A percentile compares a stretch with the other conserved stretches of the same genome.
phyloP scores from a whole-genome alignment of 176 grass and related monocot genomes.

The Musa beccarii region DNA sequence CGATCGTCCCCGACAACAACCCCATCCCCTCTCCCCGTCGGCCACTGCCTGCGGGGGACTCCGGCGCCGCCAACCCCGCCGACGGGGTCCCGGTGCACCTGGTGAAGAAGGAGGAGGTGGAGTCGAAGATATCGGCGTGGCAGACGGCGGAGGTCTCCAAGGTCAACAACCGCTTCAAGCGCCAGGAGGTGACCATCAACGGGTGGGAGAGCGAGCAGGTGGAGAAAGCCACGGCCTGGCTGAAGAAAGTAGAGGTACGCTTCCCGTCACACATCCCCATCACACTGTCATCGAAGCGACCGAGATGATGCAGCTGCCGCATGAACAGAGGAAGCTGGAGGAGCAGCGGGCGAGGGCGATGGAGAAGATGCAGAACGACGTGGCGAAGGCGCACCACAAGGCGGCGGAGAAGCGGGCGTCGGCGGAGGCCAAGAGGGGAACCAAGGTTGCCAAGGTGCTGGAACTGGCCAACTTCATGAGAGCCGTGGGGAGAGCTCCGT shows the following conservation, averaged over 20 bases:
- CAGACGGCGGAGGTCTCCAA: constrained; percentile 79
- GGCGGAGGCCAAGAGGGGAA: constrained; percentile 75
- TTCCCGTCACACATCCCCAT: not conserved
- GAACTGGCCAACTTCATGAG: constrained; percentile 87
- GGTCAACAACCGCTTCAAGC: constrained; percentile 88
- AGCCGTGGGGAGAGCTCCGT: constrained; percentile 74
- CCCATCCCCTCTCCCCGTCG: constrained; percentile 54
- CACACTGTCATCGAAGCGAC: not conserved
- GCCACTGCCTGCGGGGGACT: not conserved
- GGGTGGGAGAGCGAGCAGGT: constrained; percentile 74
- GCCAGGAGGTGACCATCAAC: constrained; percentile 86
- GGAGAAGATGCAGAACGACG: constrained; percentile 92
- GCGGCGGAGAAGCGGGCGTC: constrained; percentile 93
- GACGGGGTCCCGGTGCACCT: constrained; percentile 39
- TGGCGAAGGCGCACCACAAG: constrained; percentile 68
- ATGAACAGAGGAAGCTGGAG: constrained; percentile 66
- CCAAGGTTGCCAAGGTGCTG: constrained; percentile 81
- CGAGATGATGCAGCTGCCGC: not conserved
- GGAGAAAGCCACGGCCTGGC: constrained; percentile 53
- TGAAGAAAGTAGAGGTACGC: constrained; percentile 89
- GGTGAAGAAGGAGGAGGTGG: constrained; percentile 92
- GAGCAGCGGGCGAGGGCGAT: constrained; percentile 78
- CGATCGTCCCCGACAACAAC: constrained; percentile 70
- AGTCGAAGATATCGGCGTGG: constrained; percentile 92
- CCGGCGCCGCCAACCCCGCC: not conserved